These are phyloP conservation scores for Myxozyma melibiosi DNA, from an alignment of 805 yeast genomes.

Conservation along the genomic window DNA sequence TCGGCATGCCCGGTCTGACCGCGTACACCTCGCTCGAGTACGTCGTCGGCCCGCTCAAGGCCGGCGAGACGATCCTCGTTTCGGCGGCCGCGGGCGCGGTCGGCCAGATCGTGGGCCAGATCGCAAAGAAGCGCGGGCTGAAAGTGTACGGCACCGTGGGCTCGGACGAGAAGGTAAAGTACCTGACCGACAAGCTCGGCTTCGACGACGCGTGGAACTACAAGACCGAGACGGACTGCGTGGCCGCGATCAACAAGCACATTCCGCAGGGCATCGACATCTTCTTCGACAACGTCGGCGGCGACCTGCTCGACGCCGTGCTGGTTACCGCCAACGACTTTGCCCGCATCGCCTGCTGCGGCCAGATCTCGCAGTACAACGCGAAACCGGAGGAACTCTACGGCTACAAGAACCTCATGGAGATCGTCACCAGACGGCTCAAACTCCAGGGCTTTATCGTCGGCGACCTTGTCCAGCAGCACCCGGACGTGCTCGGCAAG, in stretches of 20 bases:
- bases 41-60: slow-evolving; percentile 50
- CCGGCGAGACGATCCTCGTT: slow-evolving; percentile 52
- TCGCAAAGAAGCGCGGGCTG: slow-evolving; percentile 57
- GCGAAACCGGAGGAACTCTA: slow-evolving; percentile 42
- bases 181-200: slow-evolving; percentile 57
- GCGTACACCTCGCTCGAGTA: slow-evolving; percentile 59
- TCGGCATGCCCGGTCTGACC: slow-evolving; percentile 63
- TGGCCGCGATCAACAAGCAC: slow-evolving; percentile 43
- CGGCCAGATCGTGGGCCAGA: slow-evolving; percentile 61
- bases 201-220: slow-evolving; percentile 58
- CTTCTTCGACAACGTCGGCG: slow-evolving; percentile 68
- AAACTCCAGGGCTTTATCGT: slow-evolving; percentile 57
- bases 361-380: slow-evolving; percentile 63
- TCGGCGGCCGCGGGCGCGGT: slow-evolving; percentile 78
- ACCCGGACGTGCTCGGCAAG: slow-evolving; percentile 38
- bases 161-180: slow-evolving; percentile 55
- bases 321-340: slow-evolving; percentile 41
- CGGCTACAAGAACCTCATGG: slow-evolving; percentile 47
- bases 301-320: slow-evolving; percentile 54
- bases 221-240: slow-evolving; percentile 46
- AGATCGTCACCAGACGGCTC: slow-evolving; percentile 55
- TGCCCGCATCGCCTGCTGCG: slow-evolving; percentile 59
- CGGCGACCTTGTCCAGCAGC: no score
- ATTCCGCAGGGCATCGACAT: slow-evolving; percentile 55
- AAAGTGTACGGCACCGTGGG: slow-evolving; percentile 67